Base-by-base conservation (phyloP, 495 filamentous ascomycete species). In the Jackrogersella minutella region DNA sequence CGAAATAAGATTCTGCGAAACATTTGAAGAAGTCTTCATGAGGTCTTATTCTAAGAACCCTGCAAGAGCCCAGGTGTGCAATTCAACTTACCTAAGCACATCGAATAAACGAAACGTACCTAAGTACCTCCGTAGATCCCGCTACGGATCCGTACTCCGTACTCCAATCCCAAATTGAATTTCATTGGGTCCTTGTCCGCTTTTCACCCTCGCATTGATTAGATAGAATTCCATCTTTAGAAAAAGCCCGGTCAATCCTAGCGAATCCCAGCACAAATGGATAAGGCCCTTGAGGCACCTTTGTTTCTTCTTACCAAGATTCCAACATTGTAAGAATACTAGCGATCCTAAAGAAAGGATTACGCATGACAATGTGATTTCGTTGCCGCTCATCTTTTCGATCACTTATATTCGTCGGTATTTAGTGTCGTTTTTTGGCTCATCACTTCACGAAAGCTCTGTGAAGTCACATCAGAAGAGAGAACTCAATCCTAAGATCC, bases 251-350 rank as follows among this genome's bases (percentile, higher is more conserved):
- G 13, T 17, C 31, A 36, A 52, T 52, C 49, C 22, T 9, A 1
- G n/a, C 14, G 2, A 28, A 49, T 49, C 47, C 17, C 17, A 34
- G 14, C 28, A 8, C 16, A 22, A 16, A 62, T 40, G 52, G 52
- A 58, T 33, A 31, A 58, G 64, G 44, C 40, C 39, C n/a, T 52
- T 40, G 46, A 58, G 64, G 51, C 46, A 56, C 41, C 10, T 14
- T 47, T 36, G 58, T 68, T 68, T 61, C 39, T 51, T 30, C 41
- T 26, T 22, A 9, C 46, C 64, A 30, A 21, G 41, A 13, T 24
- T 46, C 22, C 4, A 19, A 7, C 13, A 21, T 13, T 10, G 53
- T 21, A 6, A 24, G 9, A 13, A 54, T 36, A 26, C 53, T 26
- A 62, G 44, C 36, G 44, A 55, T 57, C 41, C 41, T 40, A 22